These are phyloP conservation scores for Tetrastigma voinierianum DNA, from an alignment of 164 flowering plant genomes.

Conservation along the genomic window DNA sequence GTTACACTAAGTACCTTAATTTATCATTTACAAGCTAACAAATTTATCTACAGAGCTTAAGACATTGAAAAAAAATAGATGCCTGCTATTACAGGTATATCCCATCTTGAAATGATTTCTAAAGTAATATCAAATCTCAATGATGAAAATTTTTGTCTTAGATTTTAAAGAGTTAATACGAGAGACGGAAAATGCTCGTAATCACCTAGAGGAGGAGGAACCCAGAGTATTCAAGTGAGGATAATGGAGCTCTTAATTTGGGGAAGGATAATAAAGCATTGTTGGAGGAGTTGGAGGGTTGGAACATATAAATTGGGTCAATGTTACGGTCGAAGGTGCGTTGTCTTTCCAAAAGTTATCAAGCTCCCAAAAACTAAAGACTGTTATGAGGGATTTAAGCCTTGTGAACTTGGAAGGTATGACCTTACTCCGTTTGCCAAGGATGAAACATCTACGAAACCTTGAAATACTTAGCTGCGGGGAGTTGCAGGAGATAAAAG, in stretches of 20 bases:
- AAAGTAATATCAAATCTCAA: slow-evolving; percentile 4
- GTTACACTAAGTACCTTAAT: slow-evolving; percentile 5
- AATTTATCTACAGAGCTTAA: not conserved
- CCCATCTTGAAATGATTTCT: not conserved
- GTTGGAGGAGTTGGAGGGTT: not conserved
- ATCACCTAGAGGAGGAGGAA: too few relatives aligned
- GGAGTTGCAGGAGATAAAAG: too few relatives aligned
- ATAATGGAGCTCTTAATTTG: accelerated
- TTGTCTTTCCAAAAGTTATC: too few relatives aligned
- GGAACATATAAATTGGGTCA: not conserved
- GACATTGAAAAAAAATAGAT: not conserved
- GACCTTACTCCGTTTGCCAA: too few relatives aligned
- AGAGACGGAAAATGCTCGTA: too few relatives aligned
- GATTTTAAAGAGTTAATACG: too few relatives aligned
- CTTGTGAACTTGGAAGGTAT: too few relatives aligned
- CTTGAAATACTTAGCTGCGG: too few relatives aligned
- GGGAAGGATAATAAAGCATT: not conserved
- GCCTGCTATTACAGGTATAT: not conserved
- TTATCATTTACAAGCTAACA: slow-evolving; percentile 5
- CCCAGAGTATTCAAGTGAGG: too few relatives aligned
- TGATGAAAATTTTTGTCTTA: not conserved
- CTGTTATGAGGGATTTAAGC: accelerated
- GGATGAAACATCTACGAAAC: too few relatives aligned
- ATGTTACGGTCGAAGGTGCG: not conserved
- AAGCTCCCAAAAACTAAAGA: too few relatives aligned